phyloP scores from a whole-genome alignment of 352 stramenopile species.

The Thalassiosira livingstoniorum region DNA sequence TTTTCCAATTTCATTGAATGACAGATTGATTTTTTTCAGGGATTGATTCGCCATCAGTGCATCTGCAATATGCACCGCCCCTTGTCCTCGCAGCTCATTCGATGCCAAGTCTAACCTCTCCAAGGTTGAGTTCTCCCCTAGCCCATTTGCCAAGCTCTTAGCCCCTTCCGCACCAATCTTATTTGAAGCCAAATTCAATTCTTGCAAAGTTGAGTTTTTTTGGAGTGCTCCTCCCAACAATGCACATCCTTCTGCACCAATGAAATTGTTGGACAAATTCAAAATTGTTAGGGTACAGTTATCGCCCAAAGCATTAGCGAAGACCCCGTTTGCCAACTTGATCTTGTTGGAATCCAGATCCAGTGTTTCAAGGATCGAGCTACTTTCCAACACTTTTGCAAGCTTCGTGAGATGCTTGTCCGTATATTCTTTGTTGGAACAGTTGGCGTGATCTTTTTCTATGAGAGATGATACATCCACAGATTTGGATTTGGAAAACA shows the following conservation, averaged over 20 bases:
- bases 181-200: slow-evolving; percentile 56
- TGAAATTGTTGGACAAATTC: background rate
- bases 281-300: background rate
- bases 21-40: slow-evolving; percentile 38
- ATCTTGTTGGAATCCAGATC: too few species aligned
- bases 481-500: too few species aligned
- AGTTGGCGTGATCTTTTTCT: too few species aligned
- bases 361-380: too few species aligned
- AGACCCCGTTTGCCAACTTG: too few species aligned
- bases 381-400: too few species aligned
- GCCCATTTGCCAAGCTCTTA: slow-evolving; percentile 16
- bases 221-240: background rate
- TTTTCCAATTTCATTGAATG: slow-evolving; percentile 33
- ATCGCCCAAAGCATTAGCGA: too few species aligned
- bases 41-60: slow-evolving; percentile 39
- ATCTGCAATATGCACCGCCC: slow-evolving; percentile 1
- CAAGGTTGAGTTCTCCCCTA: slow-evolving; percentile 41
- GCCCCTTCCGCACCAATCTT: slow-evolving; percentile 52
- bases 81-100: slow-evolving; percentile 47
- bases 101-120: slow-evolving; percentile 31
- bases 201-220: slow-evolving; percentile 5
- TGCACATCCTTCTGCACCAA: background rate
- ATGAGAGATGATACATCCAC: too few species aligned
- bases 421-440: too few species aligned
- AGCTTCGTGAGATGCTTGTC: too few species aligned